Base-by-base conservation (phyloP, 352 stramenopile species). In the Phytophthora uliginosa region DNA sequence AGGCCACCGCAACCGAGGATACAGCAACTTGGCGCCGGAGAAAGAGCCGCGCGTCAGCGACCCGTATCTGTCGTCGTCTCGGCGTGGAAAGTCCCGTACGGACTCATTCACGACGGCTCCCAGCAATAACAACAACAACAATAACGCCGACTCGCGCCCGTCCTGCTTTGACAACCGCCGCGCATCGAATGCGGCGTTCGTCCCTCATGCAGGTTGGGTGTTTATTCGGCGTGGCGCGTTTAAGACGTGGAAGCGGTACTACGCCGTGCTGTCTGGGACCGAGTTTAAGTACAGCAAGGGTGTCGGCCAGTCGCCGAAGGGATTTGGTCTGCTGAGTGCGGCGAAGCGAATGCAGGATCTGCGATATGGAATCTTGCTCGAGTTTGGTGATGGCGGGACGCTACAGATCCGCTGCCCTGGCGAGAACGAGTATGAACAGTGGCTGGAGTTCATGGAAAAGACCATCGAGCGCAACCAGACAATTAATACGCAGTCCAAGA, bases 241-340 rank as follows among this genome's bases (percentile, higher is more conserved):
- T 33, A 88, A 82, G 59, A 55, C 71, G 60, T 95, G 88, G 88
- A 94, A 93, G 61, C 79, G 79, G 10, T 90, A 90, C 55, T 93
- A 88, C 55, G 88, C 85, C 0, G 84, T 91, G 52, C 71, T 94
- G 3, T 92, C 88, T 0, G 88, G 88, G 0, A 64, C 86, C 4
- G 86, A 95, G 45, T 94, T 95, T 56, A 89, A 89, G 66, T 94
- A 90, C 82, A 88, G 82, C 63, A 83, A 87, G 28, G 86, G 81
- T 2, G 76, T 76, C 1, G 88, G 88, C 0, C 83, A 91, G n/a
- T 67, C 84, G 10, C 87, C 86, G 1, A 92, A 92, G 40, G 84
- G 84, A 7, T 94, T 93, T 48, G 86, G 83, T 26, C 74, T 87
- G n/a, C 26, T 95, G 48, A 74, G 82, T 63, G 71, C 76, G 1